Evolutionary conservation across 148 eudicot genomes (phyloP), one percentile per base, ranked within the genome.

Genomic region (Cornus suecica): DNA sequence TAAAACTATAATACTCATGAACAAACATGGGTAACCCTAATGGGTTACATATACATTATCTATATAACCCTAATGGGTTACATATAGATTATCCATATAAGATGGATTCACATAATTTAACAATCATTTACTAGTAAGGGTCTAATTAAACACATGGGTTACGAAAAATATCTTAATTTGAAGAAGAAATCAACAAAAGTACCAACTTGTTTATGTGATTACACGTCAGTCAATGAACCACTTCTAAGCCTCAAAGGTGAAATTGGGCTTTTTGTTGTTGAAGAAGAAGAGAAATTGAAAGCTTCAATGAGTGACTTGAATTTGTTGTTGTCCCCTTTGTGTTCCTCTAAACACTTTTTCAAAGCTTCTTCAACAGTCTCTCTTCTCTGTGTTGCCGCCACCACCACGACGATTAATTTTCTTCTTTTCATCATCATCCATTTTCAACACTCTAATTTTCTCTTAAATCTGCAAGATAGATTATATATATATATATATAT

Each of bases 141-240:
- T n/a, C n/a, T n/a, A n/a, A 41, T 41, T 41, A 4, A 41, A 41
- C 54, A 48, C 20, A 3, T 48, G 54, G 54, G 20, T 48, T 48
- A 48, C 42, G 9, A 37, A 37, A 37, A 3, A 37, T 48, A 13
- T 3, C 54, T 48, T 3, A 48, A 48, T 48, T 48, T 48, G 2
- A 48, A 48, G 54, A 48, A 16, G 20, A 16, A 48, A 13, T 45
- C 1, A 61, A 28, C 10, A 60, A 2, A 25, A 32, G 45, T 11
- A 52, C 25, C 62, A 58, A 3, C 0, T 58, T 18, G 23, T 58
- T 58, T 58, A 76, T 54, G 45, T 76, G 1, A 6, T 6, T 70
- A 83, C 13, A 89, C 87, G 85, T 87, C 92, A 78, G 88, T 87
- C 27, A 89, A 79, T 25, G 87, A 79, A 68, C 85, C 87, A 66